Evolutionary conservation across 371 early-diverging fungal species (phyloP), one percentile per base, ranked within the genome.

Genomic region (Mucor velutinosus): DNA sequence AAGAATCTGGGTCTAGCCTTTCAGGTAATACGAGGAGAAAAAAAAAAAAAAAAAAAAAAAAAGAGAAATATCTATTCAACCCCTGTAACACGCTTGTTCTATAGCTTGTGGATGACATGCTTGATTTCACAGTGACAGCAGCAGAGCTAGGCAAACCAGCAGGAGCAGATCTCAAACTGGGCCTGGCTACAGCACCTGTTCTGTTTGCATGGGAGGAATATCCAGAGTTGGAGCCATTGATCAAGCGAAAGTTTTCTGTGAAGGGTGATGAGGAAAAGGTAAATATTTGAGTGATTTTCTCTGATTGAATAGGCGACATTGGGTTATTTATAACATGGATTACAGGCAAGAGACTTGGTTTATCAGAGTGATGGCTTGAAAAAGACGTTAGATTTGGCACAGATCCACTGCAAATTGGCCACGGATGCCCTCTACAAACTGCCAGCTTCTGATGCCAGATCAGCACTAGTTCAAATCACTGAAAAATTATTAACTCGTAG

Each of bases 191-290:
- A 14, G 97, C 97, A 3, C 98, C 98, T 0, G 95, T 98, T 1
- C 78, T 98, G 41, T 97, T 91, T 78, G 97, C 98, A 3, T 93
- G 94, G 83, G 92, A 95, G 66, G 90, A 94, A 76, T 94, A 82
- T 70, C 93, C 97, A 0, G 92, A 94, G 72, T 77, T 98, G 45
- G 91, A 89, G 6, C 89, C 89, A 10, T 74, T 95, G 56, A 94
- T 97, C 56, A 91, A 93, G 58, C 92, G 98, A 41, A 91, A 93
- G 67, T 98, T 98, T 74, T 67, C 81, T 15, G 60, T 80, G 11
- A 73, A 84, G 33, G 92, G 63, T 7, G 63, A 63, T 7, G 63
- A 63, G 27, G 63, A 63, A 39, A 21, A 25, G 63, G 63, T 63
- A 63, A 41, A 15, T n/a, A 19, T 32, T 37, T n/a, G 47, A 53